These are phyloP conservation scores for Scheffersomyces ergatensis DNA, from an alignment of 805 yeast species.

Conservation along the genomic window DNA sequence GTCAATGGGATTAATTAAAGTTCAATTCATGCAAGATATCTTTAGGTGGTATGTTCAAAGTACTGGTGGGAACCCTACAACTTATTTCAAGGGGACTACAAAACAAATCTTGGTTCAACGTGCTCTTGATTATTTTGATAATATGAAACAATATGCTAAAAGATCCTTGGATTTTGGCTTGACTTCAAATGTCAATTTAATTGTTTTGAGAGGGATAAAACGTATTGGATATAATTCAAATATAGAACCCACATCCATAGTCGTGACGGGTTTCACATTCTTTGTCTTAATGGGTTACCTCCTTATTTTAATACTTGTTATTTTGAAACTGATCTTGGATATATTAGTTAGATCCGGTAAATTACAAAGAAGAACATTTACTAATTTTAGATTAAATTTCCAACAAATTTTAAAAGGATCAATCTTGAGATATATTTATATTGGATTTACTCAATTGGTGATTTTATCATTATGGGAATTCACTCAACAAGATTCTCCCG, in stretches of 20 bases:
- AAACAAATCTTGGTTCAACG: conserved; percentile 75
- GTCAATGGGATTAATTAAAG: conserved; percentile 89
- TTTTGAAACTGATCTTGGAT: conserved; percentile 50
- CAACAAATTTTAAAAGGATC: conserved; percentile 69
- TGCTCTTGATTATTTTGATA: conserved; percentile 37
- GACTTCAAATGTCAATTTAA: conserved; percentile 54
- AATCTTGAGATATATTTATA: conserved; percentile 70
- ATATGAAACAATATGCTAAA: conserved; percentile 21
- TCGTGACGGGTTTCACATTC: conserved; percentile 83
- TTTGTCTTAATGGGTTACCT: conserved; percentile 76
- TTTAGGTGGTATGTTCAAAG: conserved; percentile 83
- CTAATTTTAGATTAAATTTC: conserved; percentile 56
- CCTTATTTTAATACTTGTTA: conserved; percentile 57
- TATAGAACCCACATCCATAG: conserved; percentile 82
- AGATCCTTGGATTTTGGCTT: conserved; percentile 36
- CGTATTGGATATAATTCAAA: conserved; percentile 74
- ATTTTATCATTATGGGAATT: conserved; percentile 88
- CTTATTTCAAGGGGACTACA: conserved; percentile 59
- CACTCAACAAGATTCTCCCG: conserved; percentile 77
- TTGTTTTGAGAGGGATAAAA: conserved; percentile 81
- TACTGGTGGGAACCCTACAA: conserved; percentile 84
- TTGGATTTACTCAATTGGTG: conserved; percentile 81
- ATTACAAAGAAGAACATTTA: conserved; percentile 46
- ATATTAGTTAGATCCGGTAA: conserved; percentile 47
- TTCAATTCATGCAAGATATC: conserved; percentile 78